These are phyloP conservation scores for Citrus australasica DNA, from an alignment of 345 rosid species.

Conservation along the genomic window DNA sequence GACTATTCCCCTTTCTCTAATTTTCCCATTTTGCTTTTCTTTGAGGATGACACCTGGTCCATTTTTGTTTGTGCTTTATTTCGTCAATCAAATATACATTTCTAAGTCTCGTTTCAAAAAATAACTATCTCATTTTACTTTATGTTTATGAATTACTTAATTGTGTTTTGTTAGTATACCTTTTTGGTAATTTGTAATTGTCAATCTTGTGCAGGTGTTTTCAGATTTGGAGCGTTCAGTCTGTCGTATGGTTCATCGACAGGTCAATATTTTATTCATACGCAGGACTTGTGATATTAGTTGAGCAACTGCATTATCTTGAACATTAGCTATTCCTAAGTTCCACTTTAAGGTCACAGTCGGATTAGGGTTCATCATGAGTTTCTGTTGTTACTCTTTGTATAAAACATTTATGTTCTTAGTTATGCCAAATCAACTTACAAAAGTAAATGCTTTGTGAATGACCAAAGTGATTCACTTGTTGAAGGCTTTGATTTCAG, in stretches of 20 bases:
- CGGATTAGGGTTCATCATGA: neutral
- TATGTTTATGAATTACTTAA: neutral
- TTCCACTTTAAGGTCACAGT: neutral
- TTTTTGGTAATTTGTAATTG: conserved; percentile 1
- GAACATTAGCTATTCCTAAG: neutral
- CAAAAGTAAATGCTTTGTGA: neutral
- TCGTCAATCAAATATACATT: neutral
- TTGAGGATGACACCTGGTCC: neutral
- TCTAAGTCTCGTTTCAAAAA: neutral
- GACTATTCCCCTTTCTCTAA: neutral
- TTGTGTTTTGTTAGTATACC: neutral
- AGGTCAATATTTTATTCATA: conserved; percentile 46
- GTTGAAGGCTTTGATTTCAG: neutral
- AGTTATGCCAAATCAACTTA: neutral
- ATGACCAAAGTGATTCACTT: neutral
- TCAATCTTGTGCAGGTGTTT: conserved; percentile 57
- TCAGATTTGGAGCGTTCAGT: conserved; percentile 93
- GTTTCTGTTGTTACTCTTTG: neutral
- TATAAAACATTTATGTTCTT: neutral
- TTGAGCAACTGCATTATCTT: neutral
- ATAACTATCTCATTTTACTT: neutral
- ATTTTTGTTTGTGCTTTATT: neutral
- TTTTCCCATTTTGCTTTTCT: neutral
- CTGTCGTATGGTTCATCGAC: conserved; percentile 93
- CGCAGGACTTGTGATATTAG: conserved; percentile 1